These are phyloP conservation scores for Fusarium scirpi DNA, from an alignment of 2,329 filamentous ascomycete species.

Conservation along the genomic window DNA sequence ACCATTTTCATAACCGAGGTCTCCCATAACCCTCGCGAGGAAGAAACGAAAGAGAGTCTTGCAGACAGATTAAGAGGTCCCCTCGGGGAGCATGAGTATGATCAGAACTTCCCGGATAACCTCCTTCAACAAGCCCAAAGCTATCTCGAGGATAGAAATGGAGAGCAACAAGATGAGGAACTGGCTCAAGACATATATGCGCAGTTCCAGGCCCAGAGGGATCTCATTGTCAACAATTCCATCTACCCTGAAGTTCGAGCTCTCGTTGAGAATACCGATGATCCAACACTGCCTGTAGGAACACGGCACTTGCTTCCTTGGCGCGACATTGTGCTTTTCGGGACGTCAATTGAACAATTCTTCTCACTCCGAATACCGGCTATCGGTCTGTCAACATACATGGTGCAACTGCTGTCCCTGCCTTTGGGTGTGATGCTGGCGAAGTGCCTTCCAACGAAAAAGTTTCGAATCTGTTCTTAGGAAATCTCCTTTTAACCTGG, in stretches of 20 bases:
- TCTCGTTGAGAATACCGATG: constrained; percentile 59
- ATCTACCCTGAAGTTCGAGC: constrained; percentile 59
- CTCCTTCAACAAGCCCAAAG: no score
- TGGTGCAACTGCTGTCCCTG: constrained; percentile 56
- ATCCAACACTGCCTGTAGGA: constrained; percentile 45
- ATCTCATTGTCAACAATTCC: constrained; percentile 52
- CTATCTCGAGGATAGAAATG: neutral
- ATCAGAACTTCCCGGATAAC: no score
- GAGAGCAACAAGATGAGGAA: constrained; percentile 25
- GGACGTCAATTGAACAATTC: constrained; percentile 45
- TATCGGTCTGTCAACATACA: constrained; percentile 53
- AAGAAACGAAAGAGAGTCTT: no score
- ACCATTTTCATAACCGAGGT: no score
- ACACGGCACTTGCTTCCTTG: no score
- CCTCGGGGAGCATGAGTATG: no score
- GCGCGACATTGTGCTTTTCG: constrained; percentile 48
- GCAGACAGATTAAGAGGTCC: no score
- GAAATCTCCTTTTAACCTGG: constrained; percentile 59
- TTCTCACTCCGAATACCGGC: constrained; percentile 57
- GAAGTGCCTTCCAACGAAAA: constrained; percentile 24
- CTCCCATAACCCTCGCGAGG: no score
- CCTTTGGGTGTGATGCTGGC: constrained; percentile 54
- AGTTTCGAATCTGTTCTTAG: constrained; percentile 7
- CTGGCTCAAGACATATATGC: constrained; percentile 32
- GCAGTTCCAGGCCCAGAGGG: constrained; percentile 37